Evolutionary conservation across 1,284 basidiomycete species (phyloP), one percentile per base, ranked within the genome.

Genomic region (Gomphus bonarii): DNA sequence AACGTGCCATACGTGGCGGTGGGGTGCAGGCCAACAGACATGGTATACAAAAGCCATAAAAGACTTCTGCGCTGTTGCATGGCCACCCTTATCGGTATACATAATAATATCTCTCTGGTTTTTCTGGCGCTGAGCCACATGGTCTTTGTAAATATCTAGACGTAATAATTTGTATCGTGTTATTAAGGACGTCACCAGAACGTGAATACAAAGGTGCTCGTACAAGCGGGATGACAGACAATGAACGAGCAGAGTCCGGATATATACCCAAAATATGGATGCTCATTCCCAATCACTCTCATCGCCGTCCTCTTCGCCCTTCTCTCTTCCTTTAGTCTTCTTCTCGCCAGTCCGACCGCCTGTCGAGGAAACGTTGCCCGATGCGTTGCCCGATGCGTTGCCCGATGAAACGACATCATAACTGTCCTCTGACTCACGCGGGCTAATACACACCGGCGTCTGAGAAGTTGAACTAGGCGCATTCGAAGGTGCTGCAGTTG

Each of bases 281-380:
- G 12, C 11, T 69, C 60, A 86, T 64, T 87, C 85, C 85, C 84
- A 88, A 63, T 88, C 85, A 62, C 84, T 85, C 44, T 84, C 83
- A 6, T 69, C 67, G 7, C 61, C 63, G 20, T 65, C 69, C 0
- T 67, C 66, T 0, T 66, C 74, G 12, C 72, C 70, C 56, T 71
- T 66, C 28, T 63, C 66, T 25, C 61, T 58, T 3, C 61, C 60
- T 60, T 50, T 59, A 25, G 3, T 56, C 62, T 12, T 61, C 49
- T 9, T 58, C 61, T 12, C 60, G 57, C 10, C 57, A 54, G 1
- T 46, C 61, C 42, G 35, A 35, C 57, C 43, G 56, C 66, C 22
- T 67, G 65, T 55, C 68, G 67, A 20, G 58, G 61, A 4, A 59
- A 69, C 73, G 48, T 60, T 66, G 31, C 63, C 65, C 61, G 79